These are phyloP conservation scores for Cyclotella cryptica DNA, from an alignment of 108 stramenopile genomes.

Conservation along the genomic window DNA sequence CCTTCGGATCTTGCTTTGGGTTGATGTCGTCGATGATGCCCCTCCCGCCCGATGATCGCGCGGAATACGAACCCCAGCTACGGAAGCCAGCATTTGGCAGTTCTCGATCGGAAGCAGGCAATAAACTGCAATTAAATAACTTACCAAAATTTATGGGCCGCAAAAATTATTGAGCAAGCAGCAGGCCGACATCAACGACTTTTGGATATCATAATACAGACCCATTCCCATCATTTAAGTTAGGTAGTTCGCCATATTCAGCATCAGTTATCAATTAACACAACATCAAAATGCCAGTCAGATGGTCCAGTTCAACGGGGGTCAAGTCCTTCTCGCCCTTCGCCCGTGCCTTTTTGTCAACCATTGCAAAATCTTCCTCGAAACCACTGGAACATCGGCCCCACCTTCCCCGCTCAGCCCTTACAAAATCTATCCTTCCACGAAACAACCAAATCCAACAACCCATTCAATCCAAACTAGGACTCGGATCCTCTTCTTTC, in stretches of 20 bases:
- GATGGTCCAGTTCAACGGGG: conserved; percentile 9
- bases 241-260: background rate
- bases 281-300: conserved; percentile 24
- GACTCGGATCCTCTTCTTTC: background rate
- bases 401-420: background rate
- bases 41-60: too few relatives aligned
- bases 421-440: background rate
- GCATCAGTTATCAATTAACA: background rate
- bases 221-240: too few relatives aligned
- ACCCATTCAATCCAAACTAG: background rate
- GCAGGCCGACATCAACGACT: too few relatives aligned
- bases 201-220: too few relatives aligned
- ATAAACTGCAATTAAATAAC: too few relatives aligned
- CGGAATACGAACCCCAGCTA: too few relatives aligned
- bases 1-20: too few relatives aligned
- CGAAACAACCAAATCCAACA: background rate
- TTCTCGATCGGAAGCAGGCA: too few relatives aligned
- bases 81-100: too few relatives aligned
- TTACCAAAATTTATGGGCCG: too few relatives aligned
- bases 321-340: conserved; percentile 11
- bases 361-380: conserved; percentile 3
- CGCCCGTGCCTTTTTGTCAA: conserved; percentile 11
- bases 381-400: background rate
- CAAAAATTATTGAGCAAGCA: too few relatives aligned
- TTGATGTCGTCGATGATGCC: too few relatives aligned